A percentile compares a stretch with the other conserved stretches of the same genome.
phyloP scores from a whole-genome alignment of 1,284 basidiomycete species.

The Amylostereum chailletii region DNA sequence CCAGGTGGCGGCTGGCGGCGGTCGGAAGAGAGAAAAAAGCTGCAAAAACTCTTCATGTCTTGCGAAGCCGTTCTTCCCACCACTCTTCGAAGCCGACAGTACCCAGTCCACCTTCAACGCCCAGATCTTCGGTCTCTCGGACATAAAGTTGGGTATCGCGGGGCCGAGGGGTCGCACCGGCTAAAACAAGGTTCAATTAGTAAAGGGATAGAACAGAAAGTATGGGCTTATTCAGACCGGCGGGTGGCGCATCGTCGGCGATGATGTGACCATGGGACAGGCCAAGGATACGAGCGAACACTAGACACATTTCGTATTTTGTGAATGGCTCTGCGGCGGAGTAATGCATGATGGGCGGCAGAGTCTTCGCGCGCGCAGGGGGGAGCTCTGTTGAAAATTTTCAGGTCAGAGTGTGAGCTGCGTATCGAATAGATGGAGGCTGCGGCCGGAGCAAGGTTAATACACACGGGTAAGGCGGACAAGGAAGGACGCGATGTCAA shows the following conservation, averaged over 20 bases:
- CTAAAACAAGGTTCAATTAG: slow-evolving; percentile 6
- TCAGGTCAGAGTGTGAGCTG: too few relatives aligned
- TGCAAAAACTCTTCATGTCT: too few relatives aligned
- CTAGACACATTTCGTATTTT: slow-evolving; percentile 77
- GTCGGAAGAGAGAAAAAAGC: too few relatives aligned
- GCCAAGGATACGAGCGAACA: slow-evolving; percentile 61
- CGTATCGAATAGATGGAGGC: not conserved
- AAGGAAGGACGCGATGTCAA: slow-evolving; percentile 71
- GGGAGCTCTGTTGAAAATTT: slow-evolving; percentile 18
- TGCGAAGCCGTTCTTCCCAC: slow-evolving; percentile 43
- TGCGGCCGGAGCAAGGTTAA: not conserved
- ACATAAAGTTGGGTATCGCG: slow-evolving; percentile 65
- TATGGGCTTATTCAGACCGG: slow-evolving; percentile 15
- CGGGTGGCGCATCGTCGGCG: slow-evolving; percentile 57
- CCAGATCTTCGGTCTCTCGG: slow-evolving; percentile 55
- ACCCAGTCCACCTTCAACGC: slow-evolving; percentile 46
- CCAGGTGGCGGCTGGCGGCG: too few relatives aligned
- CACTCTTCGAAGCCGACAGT: slow-evolving; percentile 67
- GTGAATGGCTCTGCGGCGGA: slow-evolving; percentile 69
- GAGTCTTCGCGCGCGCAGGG: slow-evolving; percentile 17
- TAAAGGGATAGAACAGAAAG: not conserved
- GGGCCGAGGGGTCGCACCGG: slow-evolving; percentile 59
- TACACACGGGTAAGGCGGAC: slow-evolving; percentile 52
- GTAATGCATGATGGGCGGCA: slow-evolving; percentile 71
- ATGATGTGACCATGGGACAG: slow-evolving; percentile 60